A percentile compares a stretch with the other conserved stretches of the same genome.
Conservation (phyloP, 2,329 filamentous ascomycete genomes). For the Cercospora canescens region DNA sequence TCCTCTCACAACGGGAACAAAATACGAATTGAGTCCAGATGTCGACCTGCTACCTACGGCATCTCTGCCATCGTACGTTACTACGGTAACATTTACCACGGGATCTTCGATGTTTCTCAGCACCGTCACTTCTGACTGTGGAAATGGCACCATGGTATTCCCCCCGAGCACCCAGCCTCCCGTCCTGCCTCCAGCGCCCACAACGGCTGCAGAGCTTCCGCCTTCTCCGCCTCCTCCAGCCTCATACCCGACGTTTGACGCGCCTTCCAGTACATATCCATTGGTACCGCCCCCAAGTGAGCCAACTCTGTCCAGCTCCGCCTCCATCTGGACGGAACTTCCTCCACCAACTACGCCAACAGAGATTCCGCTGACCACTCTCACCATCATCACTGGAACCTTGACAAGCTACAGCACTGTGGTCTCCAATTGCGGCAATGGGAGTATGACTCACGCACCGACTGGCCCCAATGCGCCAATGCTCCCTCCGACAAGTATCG, state of each 20-base stretch:
- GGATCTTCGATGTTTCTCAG: background rate
- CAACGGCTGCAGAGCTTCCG: background rate
- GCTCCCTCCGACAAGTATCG: background rate
- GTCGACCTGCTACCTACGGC: background rate
- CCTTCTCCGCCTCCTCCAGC: background rate
- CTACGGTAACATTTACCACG: background rate
- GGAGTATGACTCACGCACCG: background rate
- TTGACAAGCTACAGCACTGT: constrained; percentile 7
- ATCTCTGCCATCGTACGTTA: constrained; percentile 7
- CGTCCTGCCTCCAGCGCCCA: background rate
- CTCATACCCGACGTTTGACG: background rate
- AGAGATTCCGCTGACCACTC: background rate
- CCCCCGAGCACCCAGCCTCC: background rate
- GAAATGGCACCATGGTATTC: constrained; percentile 5
- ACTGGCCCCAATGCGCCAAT: background rate
- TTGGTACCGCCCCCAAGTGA: background rate
- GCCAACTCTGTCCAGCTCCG: background rate
- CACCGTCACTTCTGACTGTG: background rate
- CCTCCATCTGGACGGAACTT: background rate
- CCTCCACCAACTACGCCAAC: background rate
- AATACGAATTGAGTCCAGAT: background rate
- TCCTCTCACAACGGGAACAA: background rate
- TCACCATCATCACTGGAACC: constrained; percentile 1
- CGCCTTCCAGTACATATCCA: background rate
- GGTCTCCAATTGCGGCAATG: background rate